Evolutionary conservation across 345 rosid species (phyloP), one percentile per base, ranked within the genome.

Genomic region (Gossypium herbaceum): DNA sequence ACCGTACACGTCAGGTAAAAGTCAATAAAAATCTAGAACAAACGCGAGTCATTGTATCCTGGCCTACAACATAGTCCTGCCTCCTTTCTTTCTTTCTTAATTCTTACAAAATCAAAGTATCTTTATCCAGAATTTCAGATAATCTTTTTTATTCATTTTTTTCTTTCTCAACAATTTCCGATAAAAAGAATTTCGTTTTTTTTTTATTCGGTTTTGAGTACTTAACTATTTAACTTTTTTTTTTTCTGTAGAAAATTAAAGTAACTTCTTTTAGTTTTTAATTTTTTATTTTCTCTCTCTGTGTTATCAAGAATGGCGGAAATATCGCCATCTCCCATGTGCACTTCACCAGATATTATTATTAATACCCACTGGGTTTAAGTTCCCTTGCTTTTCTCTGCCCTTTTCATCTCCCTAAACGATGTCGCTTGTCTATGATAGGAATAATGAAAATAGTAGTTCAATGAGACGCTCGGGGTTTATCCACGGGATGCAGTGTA

Each of bases 231-330:
- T 5, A 34, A 34, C 41, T 34, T 5, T 5, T 55, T 55, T 54
- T 54, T 17, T 55, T 17, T 8, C 3, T 62, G 4, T 41, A 24
- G 34, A 44, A 58, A 59, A 9, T 70, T 9, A 27, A 69, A 45
- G 10, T 2, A 24, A 16, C 9, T 22, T 3, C 3, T 51, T 29
- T 19, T 34, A 34, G 5, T 34, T 10, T 62, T 48, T 34, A 3
- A 3, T 29, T 29, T n/a, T 54, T 24, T 41, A 41, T 4, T 7
- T 2, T 56, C 27, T 75, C 55, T 34, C 68, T 76, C 60, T 59
- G 12, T 59, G 58, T 27, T 76, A 34, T 69, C 75, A 56, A 61
- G 27, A 61, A 69, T 75, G 73, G 78, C 66, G 78, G 73, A 75
- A 75, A 56, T 43, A 44, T 55, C 55, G 66, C 44, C 65, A 34